Base-by-base conservation (phyloP, 768 basidiomycete species). In the Ramaria rubella region DNA sequence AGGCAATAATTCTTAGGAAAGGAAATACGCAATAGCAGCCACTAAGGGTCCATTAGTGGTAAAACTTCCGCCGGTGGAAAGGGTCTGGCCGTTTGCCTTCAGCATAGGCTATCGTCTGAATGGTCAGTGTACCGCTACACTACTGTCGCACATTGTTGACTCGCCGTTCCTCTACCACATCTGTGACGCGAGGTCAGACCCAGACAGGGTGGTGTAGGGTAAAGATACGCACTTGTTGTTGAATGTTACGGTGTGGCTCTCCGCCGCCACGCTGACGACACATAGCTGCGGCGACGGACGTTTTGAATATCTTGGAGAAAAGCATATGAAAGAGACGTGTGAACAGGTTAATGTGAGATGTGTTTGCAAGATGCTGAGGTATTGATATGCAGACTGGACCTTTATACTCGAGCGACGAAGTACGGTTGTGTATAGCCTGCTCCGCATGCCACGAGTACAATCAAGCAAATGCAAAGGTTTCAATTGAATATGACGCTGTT, bases 11-110 rank as follows among this genome's bases (percentile, higher is more conserved):
- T 69, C 76, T 59, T n/a, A n/a, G n/a, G n/a, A n/a, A n/a, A n/a
- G n/a, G n/a, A n/a, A n/a, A n/a, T 63, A 79, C 75, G 73, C 76
- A 54, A 81, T 77, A 34, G 67, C 77, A 30, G 73, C 64, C 11
- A 58, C 64, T 21, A 68, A 67, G 5, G 67, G 55, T 6, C 70
- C 71, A 48, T 64, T 63, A 59, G 57, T 64, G 14, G 70, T 74
- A 64, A 74, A 78, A 48, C 61, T 33, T 49, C 71, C 60, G 4
- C 73, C 70, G 4, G 61, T 68, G 15, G 75, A 73, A 40, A 80
- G 55, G 43, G 74, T 65, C 6, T 70, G 51, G 17, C 74, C 75
- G 52, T 69, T 63, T 24, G 71, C 61, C 23, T 81, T 70, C 61
- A 72, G 74, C 59, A 63, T 66, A 45, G 73, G 75, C 75, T 74